Evolutionary conservation across 2,329 filamentous ascomycete species (phyloP), one percentile per base, ranked within the genome.

Genomic region (Colletotrichum incanum): DNA sequence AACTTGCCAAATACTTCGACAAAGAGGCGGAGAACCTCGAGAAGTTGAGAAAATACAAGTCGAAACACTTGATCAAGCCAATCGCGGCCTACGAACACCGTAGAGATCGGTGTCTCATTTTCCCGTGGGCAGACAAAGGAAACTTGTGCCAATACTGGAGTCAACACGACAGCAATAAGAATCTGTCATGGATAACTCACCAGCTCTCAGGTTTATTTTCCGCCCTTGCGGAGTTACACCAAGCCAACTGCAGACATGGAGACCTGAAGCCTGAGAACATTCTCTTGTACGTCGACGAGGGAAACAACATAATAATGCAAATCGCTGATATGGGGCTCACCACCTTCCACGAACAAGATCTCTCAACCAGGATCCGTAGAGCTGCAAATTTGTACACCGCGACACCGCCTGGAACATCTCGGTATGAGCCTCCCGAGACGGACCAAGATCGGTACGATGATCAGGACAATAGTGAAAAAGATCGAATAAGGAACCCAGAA

Each of bases 221-320:
- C 20, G n/a, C 54, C 3, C 59, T 69, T 5, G 14, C 49, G 12
- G 62, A 71, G 14, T 37, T 60, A 1, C 18, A 43, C 14, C 7
- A 3, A 11, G 3, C 0, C 5, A 71, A 71, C 26, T 61, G 31
- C 39, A 50, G 71, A 37, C 71, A 70, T 5, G 55, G 66, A 2
- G 71, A 62, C 39, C 20, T 73, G 11, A 65, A 73, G 34, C 66
- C 54, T 6, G 66, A 70, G 39, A 73, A 73, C 14, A 73, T 73
- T 14, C 66, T 73, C 1, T 20, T 52, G 1, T 59, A 31, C 28
- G 28, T 65, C 26, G 18, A 28, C 2, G 45, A 39, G 5, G 0
- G n/a, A 2, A 31, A n/a, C 0, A n/a, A 39, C 0, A 31, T 3
- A 18, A 67, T 39, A 1, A 23, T 47, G 3, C 47, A 39, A 28